Base-by-base conservation (phyloP, 2,329 filamentous ascomycete species). In the Cercospora janseana region DNA sequence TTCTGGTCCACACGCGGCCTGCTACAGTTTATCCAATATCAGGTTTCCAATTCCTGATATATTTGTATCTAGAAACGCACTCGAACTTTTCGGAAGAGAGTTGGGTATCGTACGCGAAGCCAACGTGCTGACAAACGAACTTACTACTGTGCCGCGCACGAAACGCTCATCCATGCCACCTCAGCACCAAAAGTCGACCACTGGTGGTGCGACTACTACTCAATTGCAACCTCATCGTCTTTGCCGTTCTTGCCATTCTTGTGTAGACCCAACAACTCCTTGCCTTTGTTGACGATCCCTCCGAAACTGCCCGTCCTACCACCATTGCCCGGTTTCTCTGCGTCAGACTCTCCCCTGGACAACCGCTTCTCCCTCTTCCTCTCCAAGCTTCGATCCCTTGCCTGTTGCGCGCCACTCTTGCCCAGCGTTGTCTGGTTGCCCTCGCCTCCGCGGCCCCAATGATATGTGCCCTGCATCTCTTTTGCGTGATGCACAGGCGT, bases 371-470 rank as follows among this genome's bases (percentile, higher is more conserved):
- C 66, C 48, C 34, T 64, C 29, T 47, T 69, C 8, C 52, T 20
- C 34, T 56, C 43, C 42, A 50, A 52, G 8, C 42, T 31, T 46
- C 72, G 60, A 63, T 64, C 44, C 72, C 73, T 45, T 77, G 74
- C 45, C 66, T 66, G 47, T 68, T 49, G 35, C 31, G 45, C 50
- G 0, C 50, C 50, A 4, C 41, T 46, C 15, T 42, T 74, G 76
- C 71, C 62, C 47, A 79, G 79, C 42, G 59, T 62, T 18, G 61
- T 62, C 58, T 87, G 70, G 69, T 91, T 92, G 56, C 85, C 87
- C 15, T 85, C 84, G 48, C 87, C 87, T 28, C 87, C 87, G 29
- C 87, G 83, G 31, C 87, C 87, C 62, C 82, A 78, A 67, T 89
- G 83, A 51, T 80, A 79, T 21, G 77, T 77, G 32, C 77, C 78